A percentile compares a stretch with the other conserved stretches of the same genome.
These are phyloP conservation scores for Fusarium longipes DNA, from an alignment of 2,329 filamentous ascomycete genomes.

Conservation along the genomic window DNA sequence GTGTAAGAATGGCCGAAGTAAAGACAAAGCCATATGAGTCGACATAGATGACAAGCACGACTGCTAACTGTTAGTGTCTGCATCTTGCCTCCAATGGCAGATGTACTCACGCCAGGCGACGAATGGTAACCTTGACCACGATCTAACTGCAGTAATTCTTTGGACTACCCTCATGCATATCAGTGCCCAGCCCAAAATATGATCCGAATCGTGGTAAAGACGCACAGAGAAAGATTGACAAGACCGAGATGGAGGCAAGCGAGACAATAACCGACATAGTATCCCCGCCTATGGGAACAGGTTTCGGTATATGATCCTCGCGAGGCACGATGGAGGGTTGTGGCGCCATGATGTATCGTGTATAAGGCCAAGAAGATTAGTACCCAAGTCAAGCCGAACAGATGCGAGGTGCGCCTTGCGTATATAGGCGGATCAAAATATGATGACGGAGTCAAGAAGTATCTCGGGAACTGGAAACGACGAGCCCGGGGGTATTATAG, in stretches of 20 bases:
- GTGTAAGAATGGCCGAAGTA: slow-evolving; percentile 66
- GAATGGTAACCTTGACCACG: slow-evolving; percentile 56
- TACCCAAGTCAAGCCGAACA: neutral
- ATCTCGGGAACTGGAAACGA: neutral
- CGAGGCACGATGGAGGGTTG: slow-evolving; percentile 11
- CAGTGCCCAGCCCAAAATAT: neutral
- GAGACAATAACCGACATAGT: slow-evolving; percentile 52
- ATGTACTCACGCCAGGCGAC: slow-evolving; percentile 57
- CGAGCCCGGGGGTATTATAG: neutral
- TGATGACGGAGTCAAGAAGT: neutral
- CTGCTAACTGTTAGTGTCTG: slow-evolving; percentile 50
- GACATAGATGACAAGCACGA: slow-evolving; percentile 68
- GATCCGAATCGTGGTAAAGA: neutral
- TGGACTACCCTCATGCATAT: slow-evolving; percentile 49
- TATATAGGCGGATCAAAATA: neutral
- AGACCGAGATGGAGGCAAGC: slow-evolving; percentile 50
- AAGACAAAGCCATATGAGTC: slow-evolving; percentile 72
- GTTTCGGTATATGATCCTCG: slow-evolving; percentile 18
- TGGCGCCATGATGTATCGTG: slow-evolving; percentile 23
- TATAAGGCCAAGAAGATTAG: neutral
- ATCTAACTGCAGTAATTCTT: slow-evolving; percentile 51
- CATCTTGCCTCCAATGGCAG: neutral
- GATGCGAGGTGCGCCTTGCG: neutral
- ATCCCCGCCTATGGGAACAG: slow-evolving; percentile 51
- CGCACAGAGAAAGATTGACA: slow-evolving; percentile 54